Percentiles rank a stretch among this genome's conserved stretches.
Evolutionary conservation across 208 protist species (phyloP).

Genomic region (Trypanosoma boissoni): DNA sequence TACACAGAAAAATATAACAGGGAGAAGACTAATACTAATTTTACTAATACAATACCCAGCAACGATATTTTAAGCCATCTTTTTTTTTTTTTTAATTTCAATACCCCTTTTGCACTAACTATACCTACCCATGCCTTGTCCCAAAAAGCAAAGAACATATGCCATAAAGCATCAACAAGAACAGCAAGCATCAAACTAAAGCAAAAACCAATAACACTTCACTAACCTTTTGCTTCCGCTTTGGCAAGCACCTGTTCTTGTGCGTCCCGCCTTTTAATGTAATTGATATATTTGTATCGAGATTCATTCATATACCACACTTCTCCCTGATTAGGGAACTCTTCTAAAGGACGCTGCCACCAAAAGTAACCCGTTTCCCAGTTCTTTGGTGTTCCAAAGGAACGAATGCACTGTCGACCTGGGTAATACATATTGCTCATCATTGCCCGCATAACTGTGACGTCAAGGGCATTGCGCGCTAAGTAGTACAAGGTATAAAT

Average conservation of each 20-base stretch:
- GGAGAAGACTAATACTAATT: too few relatives aligned
- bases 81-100: too few relatives aligned
- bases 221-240: slow-evolving; percentile 30
- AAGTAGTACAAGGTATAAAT: slow-evolving; percentile 54
- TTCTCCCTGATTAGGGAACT: slow-evolving; percentile 82
- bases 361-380: slow-evolving; percentile 73
- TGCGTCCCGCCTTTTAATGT: slow-evolving; percentile 77
- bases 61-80: too few relatives aligned
- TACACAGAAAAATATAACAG: background rate
- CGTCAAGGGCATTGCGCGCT: slow-evolving; percentile 54
- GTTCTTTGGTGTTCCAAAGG: slow-evolving; percentile 75
- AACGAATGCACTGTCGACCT: slow-evolving; percentile 57
- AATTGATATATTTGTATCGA: slow-evolving; percentile 80
- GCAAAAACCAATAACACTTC: slow-evolving; percentile 2
- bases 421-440: slow-evolving; percentile 86
- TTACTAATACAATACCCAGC: too few relatives aligned
- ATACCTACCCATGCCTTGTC: too few relatives aligned
- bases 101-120: too few relatives aligned
- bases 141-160: slow-evolving; percentile 4
- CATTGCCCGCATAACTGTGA: slow-evolving; percentile 62
- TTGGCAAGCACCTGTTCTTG: slow-evolving; percentile 54
- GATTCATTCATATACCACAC: slow-evolving; percentile 77
- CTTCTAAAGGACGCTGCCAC: slow-evolving; percentile 86
- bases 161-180: background rate
- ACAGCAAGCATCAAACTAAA: slow-evolving; percentile 20